Percentiles rank a stretch among this genome's conserved stretches.
phyloP scores from a whole-genome alignment of 176 grass and related monocot species.

The Aegilops longissima region DNA sequence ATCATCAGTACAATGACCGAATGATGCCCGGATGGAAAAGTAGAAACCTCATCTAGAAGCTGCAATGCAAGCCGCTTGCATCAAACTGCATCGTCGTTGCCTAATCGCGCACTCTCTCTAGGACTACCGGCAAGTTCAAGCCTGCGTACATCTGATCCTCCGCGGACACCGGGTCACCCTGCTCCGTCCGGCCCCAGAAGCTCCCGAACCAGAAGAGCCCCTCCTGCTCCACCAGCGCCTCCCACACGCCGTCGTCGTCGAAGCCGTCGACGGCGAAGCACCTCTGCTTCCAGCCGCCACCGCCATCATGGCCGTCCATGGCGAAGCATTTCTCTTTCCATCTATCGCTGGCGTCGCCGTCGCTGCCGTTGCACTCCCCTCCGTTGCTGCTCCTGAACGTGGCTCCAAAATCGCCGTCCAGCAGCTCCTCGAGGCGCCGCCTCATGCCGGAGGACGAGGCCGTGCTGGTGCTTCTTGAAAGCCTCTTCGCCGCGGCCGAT shows the following conservation, averaged over 20 bases:
- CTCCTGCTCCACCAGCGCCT: conserved; percentile 47
- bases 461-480: not conserved
- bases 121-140: conserved; percentile 26
- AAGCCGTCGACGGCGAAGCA: not conserved
- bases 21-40: not conserved
- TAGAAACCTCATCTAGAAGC: not conserved
- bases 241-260: conserved; percentile 32
- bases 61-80: not conserved
- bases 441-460: not conserved
- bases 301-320: not conserved
- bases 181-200: conserved; percentile 65
- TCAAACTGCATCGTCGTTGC: not conserved
- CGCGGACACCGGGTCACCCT: not conserved
- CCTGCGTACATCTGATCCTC: conserved; percentile 14
- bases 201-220: conserved; percentile 91
- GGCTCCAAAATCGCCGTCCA: conserved; percentile 29
- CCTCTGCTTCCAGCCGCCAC: not conserved
- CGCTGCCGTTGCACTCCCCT: not conserved
- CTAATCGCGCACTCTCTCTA: conserved; percentile 33
- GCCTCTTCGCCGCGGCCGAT: not conserved
- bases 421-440: conserved; percentile 12
- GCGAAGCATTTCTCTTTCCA: conserved; percentile 2
- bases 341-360: not conserved
- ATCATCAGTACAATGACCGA: not conserved
- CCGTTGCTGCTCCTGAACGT: not conserved